Evolutionary conservation across 2,329 filamentous ascomycete genomes (phyloP), one percentile per base, ranked within the genome.

Genomic region (Trichoderma semiorbis): DNA sequence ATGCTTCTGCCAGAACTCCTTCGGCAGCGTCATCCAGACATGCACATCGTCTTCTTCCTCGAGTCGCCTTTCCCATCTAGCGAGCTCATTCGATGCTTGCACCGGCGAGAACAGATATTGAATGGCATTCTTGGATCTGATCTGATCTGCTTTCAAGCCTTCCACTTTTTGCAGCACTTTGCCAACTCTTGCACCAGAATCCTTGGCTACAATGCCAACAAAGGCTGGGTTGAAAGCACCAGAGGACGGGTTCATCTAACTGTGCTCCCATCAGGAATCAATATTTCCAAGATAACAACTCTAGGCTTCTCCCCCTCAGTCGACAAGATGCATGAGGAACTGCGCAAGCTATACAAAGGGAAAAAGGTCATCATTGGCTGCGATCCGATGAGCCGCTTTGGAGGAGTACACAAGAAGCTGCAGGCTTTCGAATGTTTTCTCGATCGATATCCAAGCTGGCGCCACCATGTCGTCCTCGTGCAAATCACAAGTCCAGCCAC

Each of bases 61-160:
- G 95, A 98, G 81, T 91, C 94, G 50, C 95, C 95, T 0, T 98
- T 98, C 82, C 95, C 95, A 47, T 97, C 94, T 81, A 97, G 93
- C 85, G 95, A 98, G 81, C 97, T 97, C 79, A 89, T 98, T 80
- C 90, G 94, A 58, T 97, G 94, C 18, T 80, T 98, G 71, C 92
- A 93, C 34, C 90, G 93, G 75, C 90, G 95, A 75, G 97, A 97
- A 81, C 93, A 97, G 79, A 87, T 98, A 7, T 85, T 98, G 11
- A 93, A 95, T 75, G 95, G 95, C 53, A 89, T 97, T 55, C 86
- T 98, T 57, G 94, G 95, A 43, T 43, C 39, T 18, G 39, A 43
- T 3, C 39, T 43, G 0, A 10, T 43, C 39, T 43, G 39, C 2
- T 43, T 43, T 43, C 39, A 43, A 43, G 39, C 39, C 7, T 43